phyloP scores from a whole-genome alignment of 768 basidiomycete genomes.

The Ramaria sp. region DNA sequence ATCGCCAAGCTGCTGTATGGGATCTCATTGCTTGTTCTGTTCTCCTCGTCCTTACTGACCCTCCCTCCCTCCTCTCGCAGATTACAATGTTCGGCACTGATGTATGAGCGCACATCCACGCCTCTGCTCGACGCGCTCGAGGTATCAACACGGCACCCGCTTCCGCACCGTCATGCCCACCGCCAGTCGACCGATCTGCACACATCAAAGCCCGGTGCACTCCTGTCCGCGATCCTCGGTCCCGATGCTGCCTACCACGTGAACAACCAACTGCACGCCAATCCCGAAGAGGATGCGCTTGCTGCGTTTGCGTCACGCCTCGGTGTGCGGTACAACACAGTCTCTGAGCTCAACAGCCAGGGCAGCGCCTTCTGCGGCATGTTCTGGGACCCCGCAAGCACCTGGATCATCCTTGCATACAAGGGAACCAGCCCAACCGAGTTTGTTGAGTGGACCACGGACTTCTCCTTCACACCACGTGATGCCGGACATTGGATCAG shows the following conservation, averaged over 20 bases:
- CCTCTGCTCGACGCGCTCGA: conserved; percentile 12
- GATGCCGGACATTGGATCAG: conserved; percentile 14
- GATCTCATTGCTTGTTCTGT: not conserved
- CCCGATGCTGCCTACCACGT: conserved; percentile 10
- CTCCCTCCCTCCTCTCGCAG: not conserved
- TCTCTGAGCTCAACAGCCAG: conserved; percentile 14
- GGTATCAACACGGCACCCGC: not conserved
- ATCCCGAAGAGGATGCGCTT: conserved; percentile 13
- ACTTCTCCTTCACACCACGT: conserved; percentile 13
- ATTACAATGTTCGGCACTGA: conserved; percentile 15
- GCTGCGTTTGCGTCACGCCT: conserved; percentile 7
- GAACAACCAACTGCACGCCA: conserved; percentile 10
- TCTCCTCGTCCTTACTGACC: not conserved
- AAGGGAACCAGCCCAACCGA: conserved; percentile 15
- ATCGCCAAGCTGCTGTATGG: conserved; percentile 13
- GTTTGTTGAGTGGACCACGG: conserved; percentile 15
- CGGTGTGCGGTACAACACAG: conserved; percentile 13
- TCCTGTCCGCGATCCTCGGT: conserved; percentile 9
- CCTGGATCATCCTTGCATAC: conserved; percentile 15
- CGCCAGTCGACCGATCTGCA: not conserved
- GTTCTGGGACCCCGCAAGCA: conserved; percentile 14
- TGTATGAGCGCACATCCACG: conserved; percentile 15
- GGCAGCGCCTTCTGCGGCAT: conserved; percentile 14
- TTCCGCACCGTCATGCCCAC: not conserved
- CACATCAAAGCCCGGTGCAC: conserved; percentile 9